Percentiles rank a stretch among this genome's conserved stretches.
phyloP scores from a whole-genome alignment of 495 filamentous ascomycete species.

The Aspergillus nanangensis region DNA sequence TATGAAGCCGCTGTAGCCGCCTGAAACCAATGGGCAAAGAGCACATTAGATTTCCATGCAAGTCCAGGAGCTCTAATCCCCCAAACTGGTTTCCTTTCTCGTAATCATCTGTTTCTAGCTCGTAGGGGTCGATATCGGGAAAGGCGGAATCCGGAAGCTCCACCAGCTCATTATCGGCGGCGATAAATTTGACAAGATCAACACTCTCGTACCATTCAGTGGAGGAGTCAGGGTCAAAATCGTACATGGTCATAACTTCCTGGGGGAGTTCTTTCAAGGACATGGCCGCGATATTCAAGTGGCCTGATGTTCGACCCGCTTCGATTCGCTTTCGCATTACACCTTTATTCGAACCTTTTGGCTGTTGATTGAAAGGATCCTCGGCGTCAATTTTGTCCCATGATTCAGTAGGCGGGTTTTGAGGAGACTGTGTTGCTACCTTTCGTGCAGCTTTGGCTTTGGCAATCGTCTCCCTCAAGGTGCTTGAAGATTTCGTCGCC shows the following conservation, averaged over 20 bases:
- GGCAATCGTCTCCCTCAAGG: constrained; percentile 85
- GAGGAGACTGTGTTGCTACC: constrained; percentile 41
- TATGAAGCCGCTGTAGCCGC: constrained; percentile 65
- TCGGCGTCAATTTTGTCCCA: constrained; percentile 44
- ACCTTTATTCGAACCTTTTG: constrained; percentile 55
- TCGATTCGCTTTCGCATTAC: constrained; percentile 72
- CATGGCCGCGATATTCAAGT: constrained; percentile 86
- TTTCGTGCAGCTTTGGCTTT: constrained; percentile 85
- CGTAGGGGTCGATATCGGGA: constrained; percentile 61
- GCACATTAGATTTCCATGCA: constrained; percentile 77
- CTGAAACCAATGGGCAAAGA: constrained; percentile 71
- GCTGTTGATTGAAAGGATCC: constrained; percentile 66
- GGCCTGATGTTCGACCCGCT: constrained; percentile 71
- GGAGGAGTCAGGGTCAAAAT: constrained; percentile 56
- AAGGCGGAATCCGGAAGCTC: constrained; percentile 68
- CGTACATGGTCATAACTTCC: constrained; percentile 89
- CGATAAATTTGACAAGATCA: constrained; percentile 82
- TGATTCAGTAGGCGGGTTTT: constrained; percentile 23
- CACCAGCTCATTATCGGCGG: constrained; percentile 87
- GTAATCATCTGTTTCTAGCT: constrained; percentile 56
- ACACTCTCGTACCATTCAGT: constrained; percentile 87
- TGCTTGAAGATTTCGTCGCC: constrained; percentile 66
- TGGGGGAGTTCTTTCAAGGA: constrained; percentile 73
- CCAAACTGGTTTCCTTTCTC: constrained; percentile 72
- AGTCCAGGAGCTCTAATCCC: constrained; percentile 74